phyloP scores from a whole-genome alignment of 1,284 basidiomycete species.

The Tranzscheliella williamsii region DNA sequence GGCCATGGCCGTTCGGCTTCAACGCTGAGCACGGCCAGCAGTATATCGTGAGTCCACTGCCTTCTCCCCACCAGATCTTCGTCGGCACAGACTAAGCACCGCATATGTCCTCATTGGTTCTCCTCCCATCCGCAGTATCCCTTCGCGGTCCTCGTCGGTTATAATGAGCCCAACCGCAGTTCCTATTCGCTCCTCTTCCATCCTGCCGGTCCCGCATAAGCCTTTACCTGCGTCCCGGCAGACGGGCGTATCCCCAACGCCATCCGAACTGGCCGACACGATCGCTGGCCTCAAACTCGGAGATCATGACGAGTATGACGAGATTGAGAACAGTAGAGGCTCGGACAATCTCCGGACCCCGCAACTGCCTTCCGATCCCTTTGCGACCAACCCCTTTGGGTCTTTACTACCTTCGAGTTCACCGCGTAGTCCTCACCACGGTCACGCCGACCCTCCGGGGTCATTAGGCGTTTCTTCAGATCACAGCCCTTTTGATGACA shows the following conservation, averaged over 20 bases:
- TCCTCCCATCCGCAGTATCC: slow-evolving; percentile 7
- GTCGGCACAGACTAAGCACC: background rate
- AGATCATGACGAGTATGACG: slow-evolving; percentile 1
- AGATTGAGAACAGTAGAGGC: background rate
- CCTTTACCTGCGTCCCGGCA: background rate
- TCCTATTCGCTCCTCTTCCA: slow-evolving; percentile 24
- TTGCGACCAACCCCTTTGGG: background rate
- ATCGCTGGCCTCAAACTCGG: slow-evolving; percentile 24
- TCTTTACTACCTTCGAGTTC: too few species aligned
- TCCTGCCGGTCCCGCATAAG: slow-evolving; percentile 8
- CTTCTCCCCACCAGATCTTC: background rate
- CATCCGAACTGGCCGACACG: slow-evolving; percentile 39
- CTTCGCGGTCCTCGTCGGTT: slow-evolving; percentile 33
- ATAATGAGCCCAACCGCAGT: slow-evolving; percentile 20
- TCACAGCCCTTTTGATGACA: slow-evolving; percentile 3
- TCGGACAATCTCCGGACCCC: slow-evolving; percentile 6
- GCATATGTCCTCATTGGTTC: background rate
- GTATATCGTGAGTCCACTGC: slow-evolving; percentile 31
- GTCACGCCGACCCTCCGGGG: too few species aligned
- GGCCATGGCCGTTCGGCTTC: slow-evolving; percentile 15
- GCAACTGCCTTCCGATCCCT: slow-evolving; percentile 2
- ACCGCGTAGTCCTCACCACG: too few species aligned
- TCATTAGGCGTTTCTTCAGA: background rate
- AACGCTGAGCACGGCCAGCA: slow-evolving; percentile 33
- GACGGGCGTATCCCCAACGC: slow-evolving; percentile 3